Conservation (phyloP, 2,329 filamentous ascomycete genomes). For the Neoascochyta sp. region DNA sequence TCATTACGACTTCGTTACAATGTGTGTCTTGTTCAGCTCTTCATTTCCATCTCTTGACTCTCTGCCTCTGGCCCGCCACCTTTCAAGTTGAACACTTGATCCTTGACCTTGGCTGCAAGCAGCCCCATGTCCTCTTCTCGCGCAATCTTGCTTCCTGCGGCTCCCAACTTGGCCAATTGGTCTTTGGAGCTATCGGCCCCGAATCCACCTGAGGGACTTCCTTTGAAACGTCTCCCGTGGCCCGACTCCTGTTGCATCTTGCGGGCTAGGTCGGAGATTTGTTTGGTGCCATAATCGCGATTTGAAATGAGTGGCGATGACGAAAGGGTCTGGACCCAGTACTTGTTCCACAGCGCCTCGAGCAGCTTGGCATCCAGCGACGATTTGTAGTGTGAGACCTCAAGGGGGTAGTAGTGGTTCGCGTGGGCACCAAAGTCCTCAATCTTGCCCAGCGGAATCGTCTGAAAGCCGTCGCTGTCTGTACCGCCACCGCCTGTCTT, state of each 20-base stretch:
- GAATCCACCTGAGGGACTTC: constrained; percentile 5
- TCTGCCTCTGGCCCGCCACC: constrained; percentile 6
- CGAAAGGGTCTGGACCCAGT: constrained; percentile 95
- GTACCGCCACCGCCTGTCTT: constrained; percentile 27
- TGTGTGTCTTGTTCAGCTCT: constrained; percentile 24
- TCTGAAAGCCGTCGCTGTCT: constrained; percentile 62
- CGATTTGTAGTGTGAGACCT: constrained; percentile 92
- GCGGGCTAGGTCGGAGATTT: constrained; percentile 80
- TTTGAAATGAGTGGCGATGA: constrained; percentile 88
- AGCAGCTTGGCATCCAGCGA: constrained; percentile 82
- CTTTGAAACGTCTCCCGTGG: constrained; percentile 35
- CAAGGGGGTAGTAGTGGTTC: constrained; percentile 83
- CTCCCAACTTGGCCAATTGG: constrained; percentile 58
- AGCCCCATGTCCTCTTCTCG: constrained; percentile 61
- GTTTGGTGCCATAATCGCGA: constrained; percentile 86
- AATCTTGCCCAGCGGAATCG: constrained; percentile 87
- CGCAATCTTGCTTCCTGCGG: constrained; percentile 59
- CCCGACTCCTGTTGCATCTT: constrained; percentile 69
- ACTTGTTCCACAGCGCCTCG: constrained; percentile 95
- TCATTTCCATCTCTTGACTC: constrained; percentile 30
- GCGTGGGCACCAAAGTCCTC: constrained; percentile 94
- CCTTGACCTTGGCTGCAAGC: constrained; percentile 61
- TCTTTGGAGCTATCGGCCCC: constrained; percentile 22
- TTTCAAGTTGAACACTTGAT: constrained; percentile 52
- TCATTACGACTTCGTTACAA: too few species aligned